Conservation (phyloP, 2,329 filamentous ascomycete genomes). For the Trichoderma cornu-damae region DNA sequence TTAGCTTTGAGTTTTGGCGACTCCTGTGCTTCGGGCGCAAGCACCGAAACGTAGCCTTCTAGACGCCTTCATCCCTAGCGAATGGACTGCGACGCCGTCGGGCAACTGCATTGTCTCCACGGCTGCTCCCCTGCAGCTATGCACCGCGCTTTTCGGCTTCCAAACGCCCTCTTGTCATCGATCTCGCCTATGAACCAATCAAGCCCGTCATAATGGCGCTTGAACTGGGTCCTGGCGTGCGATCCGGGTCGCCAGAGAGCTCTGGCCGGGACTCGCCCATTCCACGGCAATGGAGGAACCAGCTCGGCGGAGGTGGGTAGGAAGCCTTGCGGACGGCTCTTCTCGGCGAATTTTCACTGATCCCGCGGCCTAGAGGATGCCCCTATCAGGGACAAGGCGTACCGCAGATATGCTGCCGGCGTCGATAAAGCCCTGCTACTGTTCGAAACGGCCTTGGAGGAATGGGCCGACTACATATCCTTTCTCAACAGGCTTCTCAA, state of each 20-base stretch:
- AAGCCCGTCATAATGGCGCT: conserved; percentile 53
- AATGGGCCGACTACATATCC: conserved; percentile 99
- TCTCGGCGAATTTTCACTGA: conserved; percentile 4
- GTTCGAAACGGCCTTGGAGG: conserved; percentile 89
- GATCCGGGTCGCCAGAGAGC: conserved; percentile 70
- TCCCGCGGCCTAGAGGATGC: conserved; percentile 43
- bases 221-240: conserved; percentile 53
- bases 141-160: conserved; percentile 8
- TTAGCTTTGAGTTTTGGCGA: background rate
- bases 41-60: conserved; percentile 20
- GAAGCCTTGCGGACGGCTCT: background rate
- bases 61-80: conserved; percentile 7
- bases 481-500: conserved; percentile 89
- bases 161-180: conserved; percentile 3
- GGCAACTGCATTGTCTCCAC: background rate
- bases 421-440: conserved; percentile 82
- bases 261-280: conserved; percentile 76
- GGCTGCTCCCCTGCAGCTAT: conserved; percentile 10
- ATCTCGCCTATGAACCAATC: conserved; percentile 18
- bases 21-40: background rate
- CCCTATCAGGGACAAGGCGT: conserved; percentile 59
- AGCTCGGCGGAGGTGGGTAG: conserved; percentile 66
- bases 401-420: conserved; percentile 82
- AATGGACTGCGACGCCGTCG: conserved; percentile 4
- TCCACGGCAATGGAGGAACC: conserved; percentile 70